phyloP scores from a whole-genome alignment of 176 grass and related monocot genomes.

The Rhynchospora tenuis region DNA sequence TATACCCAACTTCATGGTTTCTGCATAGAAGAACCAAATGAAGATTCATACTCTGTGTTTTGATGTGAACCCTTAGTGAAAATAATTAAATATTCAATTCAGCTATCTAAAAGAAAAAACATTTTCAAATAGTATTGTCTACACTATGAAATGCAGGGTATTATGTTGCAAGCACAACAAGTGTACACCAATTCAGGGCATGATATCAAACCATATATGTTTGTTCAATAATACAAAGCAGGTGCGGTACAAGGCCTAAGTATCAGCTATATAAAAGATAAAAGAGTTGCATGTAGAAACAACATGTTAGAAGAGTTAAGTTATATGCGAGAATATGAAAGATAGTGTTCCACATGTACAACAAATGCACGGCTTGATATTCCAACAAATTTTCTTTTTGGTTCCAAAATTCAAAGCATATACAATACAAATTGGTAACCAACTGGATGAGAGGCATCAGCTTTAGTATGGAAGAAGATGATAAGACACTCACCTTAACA shows the following conservation, averaged over 20 bases:
- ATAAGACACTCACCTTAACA: conserved; percentile 59
- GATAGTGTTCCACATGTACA: not conserved
- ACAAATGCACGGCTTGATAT: not conserved
- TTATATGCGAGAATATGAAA: not conserved
- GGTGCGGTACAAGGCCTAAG: no score
- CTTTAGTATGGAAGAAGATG: not conserved
- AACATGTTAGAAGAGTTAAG: not conserved
- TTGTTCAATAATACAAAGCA: no score
- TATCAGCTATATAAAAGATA: not conserved
- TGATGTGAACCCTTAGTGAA: not conserved
- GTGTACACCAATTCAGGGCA: no score
- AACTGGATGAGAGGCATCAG: not conserved
- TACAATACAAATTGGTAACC: not conserved
- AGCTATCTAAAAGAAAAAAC: not conserved
- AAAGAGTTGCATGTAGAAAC: not conserved
- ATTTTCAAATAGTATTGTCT: no score
- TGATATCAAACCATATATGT: no score
- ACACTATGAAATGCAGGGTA: no score
- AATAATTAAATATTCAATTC: not conserved
- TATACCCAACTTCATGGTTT: not conserved
- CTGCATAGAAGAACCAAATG: not conserved
- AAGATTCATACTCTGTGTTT: not conserved
- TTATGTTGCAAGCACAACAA: no score
- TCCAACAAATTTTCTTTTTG: not conserved
- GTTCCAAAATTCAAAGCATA: not conserved